These are phyloP conservation scores for Aureoboletus auriporus DNA, from an alignment of 768 basidiomycete genomes.

Conservation along the genomic window DNA sequence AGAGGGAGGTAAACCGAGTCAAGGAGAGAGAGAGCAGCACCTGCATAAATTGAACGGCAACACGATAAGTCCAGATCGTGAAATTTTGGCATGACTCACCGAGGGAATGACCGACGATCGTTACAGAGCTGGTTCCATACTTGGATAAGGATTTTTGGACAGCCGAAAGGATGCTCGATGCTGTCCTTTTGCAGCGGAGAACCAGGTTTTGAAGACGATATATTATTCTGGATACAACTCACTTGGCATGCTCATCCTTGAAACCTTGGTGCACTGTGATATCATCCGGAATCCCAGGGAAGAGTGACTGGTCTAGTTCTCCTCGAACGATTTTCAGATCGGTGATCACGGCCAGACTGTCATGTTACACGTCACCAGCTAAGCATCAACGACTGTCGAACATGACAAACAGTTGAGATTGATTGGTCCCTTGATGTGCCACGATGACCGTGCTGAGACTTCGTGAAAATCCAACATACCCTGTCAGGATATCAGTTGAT, in stretches of 20 bases:
- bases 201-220: not conserved
- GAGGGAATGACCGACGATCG: constrained; percentile 42
- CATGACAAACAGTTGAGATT: constrained; percentile 13
- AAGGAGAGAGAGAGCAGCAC: constrained; percentile 34
- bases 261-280: constrained; percentile 48
- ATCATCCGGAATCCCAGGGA: constrained; percentile 40
- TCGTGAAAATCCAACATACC: constrained; percentile 44
- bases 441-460: constrained; percentile 28
- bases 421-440: constrained; percentile 26
- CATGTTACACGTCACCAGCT: not conserved
- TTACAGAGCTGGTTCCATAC: constrained; percentile 34
- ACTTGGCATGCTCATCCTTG: constrained; percentile 34
- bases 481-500: constrained; percentile 14
- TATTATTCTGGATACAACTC: constrained; percentile 25
- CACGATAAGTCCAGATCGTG: too few relatives aligned
- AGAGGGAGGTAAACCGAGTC: constrained; percentile 36
- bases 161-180: constrained; percentile 36
- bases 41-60: constrained; percentile 5
- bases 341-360: not conserved
- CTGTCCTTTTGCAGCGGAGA: constrained; percentile 33
- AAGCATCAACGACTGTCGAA: not conserved
- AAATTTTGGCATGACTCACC: constrained; percentile 15
- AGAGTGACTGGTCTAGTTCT: constrained; percentile 36
- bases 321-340: constrained; percentile 10
- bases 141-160: constrained; percentile 37